These are phyloP conservation scores for Colletotrichum chrysophilum DNA, from an alignment of 2,329 filamentous ascomycete genomes.

Conservation along the genomic window DNA sequence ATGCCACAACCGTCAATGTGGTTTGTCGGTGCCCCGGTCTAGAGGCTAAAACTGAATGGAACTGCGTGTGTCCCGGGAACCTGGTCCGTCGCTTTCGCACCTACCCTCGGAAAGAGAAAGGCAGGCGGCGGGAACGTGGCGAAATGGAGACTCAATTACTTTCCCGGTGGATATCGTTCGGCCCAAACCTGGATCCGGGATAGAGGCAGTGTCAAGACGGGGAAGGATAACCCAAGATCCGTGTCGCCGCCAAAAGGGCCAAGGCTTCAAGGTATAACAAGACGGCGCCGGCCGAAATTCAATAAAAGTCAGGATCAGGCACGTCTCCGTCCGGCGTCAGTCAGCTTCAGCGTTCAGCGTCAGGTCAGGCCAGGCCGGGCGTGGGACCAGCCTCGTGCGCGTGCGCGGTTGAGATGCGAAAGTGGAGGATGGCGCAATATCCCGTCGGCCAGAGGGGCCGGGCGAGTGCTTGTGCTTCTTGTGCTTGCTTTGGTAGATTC, in stretches of 20 bases:
- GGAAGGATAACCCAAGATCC: neutral
- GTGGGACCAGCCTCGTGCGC: neutral
- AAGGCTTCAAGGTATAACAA: neutral
- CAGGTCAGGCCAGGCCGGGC: neutral
- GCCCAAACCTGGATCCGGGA: neutral
- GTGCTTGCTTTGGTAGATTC: neutral
- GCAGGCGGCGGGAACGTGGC: neutral
- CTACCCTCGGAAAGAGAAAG: neutral
- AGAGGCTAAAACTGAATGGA: neutral
- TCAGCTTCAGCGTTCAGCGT: neutral
- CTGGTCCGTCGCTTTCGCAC: neutral
- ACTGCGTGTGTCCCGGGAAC: constrained; percentile 2
- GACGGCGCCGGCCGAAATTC: neutral
- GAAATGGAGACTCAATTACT: neutral
- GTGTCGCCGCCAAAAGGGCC: neutral
- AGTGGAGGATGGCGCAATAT: constrained; percentile 1
- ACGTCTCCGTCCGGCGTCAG: neutral
- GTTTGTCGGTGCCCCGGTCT: neutral
- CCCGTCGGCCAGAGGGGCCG: neutral
- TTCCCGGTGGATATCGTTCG: neutral
- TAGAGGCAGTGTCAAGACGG: neutral
- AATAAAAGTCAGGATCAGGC: neutral
- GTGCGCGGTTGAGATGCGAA: neutral
- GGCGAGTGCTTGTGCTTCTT: neutral
- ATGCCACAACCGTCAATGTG: neutral